Evolutionary conservation across 2,329 filamentous ascomycete genomes (phyloP), one percentile per base, ranked within the genome.

Genomic region (Purpureocillium lavendulum): DNA sequence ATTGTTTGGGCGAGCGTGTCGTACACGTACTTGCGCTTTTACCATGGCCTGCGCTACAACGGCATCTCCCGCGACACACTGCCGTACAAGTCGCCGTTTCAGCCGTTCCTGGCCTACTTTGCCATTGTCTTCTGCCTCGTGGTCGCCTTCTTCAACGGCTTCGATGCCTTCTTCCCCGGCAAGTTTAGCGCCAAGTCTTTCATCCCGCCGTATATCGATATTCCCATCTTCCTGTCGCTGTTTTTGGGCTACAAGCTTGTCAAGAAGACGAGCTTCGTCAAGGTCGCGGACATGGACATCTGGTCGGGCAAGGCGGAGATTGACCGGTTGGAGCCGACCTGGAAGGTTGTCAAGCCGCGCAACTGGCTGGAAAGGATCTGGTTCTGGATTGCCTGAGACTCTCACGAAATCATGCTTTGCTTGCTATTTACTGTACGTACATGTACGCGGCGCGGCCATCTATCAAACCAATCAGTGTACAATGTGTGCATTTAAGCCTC

Each of bases 91-190:
- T 73, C 77, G 3, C 71, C 69, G 15, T 66, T 75, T 45, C 82
- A 88, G 61, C 84, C 84, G 3, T 87, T 75, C 53, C 66, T 78
- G 4, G 82, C 82, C 2, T 88, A 60, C 36, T 75, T 78, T 41
- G 71, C 80, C 1, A 62, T 86, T 5, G 57, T 64, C 3, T 78
- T 75, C 40, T 83, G 79, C 30, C 66, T 72, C 18, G 53, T 82
- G 29, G 80, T 88, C 63, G 75, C 80, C 2, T 69, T 87, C 44
- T 81, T 87, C 30, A 80, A 82, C 33, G 83, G 83, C 0, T 88
- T 86, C 46, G 71, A 80, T 2, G 79, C 84, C 4, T 88, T 88
- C 53, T 67, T 86, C 43, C 77, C 80, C 0, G 62, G 69, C 12
- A 55, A 57, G 28, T 66, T 64, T 32, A 59, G 58, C 38, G 61